phyloP scores from a whole-genome alignment of 2,329 filamentous ascomycete species.

The Beauveria rudraprayagi region DNA sequence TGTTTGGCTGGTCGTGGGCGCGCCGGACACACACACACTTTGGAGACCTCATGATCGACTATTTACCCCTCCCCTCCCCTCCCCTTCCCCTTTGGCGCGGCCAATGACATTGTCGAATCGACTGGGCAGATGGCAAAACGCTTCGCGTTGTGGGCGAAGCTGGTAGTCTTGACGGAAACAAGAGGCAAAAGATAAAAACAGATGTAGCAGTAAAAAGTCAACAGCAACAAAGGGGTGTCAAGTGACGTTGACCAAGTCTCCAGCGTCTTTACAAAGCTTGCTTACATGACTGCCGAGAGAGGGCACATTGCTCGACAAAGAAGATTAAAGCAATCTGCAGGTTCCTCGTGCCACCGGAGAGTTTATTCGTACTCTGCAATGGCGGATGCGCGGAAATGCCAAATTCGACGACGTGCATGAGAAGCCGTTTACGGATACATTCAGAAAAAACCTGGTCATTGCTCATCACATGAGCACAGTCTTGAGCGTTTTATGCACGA shows the following conservation, averaged over 20 bases:
- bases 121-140: neutral
- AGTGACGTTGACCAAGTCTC: too few relatives aligned
- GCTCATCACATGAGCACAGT: neutral
- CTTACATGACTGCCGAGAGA: neutral
- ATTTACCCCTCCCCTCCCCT: neutral
- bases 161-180: neutral
- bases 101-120: neutral
- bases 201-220: too few relatives aligned
- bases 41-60: slow-evolving; percentile 8
- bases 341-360: neutral
- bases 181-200: neutral
- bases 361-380: neutral
- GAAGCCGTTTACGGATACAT: neutral
- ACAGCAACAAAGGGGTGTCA: too few relatives aligned
- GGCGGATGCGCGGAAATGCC: slow-evolving; percentile 1
- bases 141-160: neutral
- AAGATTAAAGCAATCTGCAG: neutral
- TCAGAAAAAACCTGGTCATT: neutral
- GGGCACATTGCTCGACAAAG: neutral
- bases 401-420: neutral
- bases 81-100: neutral
- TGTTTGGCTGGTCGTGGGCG: neutral
- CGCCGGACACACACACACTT: neutral
- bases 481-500: neutral
- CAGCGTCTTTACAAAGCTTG: too few relatives aligned